phyloP scores from a whole-genome alignment of 2,329 filamentous ascomycete genomes.

The Aureobasidium sp. region DNA sequence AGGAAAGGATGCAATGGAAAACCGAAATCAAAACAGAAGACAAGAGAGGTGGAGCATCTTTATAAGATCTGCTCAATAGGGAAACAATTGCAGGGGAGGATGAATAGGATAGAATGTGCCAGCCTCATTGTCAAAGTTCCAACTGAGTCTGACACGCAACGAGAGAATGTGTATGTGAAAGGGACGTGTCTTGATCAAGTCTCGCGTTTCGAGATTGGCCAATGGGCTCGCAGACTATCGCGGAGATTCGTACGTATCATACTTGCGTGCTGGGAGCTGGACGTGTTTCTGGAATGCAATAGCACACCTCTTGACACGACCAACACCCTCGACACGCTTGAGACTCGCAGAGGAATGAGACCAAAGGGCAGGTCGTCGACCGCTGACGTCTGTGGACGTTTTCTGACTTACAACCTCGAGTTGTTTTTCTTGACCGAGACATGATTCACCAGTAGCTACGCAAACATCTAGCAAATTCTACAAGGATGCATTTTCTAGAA shows the following conservation, averaged over 20 bases:
- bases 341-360: background rate
- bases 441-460: background rate
- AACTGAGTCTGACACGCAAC: background rate
- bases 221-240: background rate
- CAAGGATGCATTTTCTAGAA: background rate
- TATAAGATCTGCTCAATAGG: conserved; percentile 1
- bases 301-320: background rate
- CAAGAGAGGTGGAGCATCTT: background rate
- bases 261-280: background rate
- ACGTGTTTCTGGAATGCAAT: conserved; percentile 2
- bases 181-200: background rate
- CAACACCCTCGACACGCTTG: background rate
- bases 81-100: background rate
- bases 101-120: background rate
- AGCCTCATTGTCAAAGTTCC: conserved; percentile 8
- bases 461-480: background rate
- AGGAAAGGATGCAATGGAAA: background rate
- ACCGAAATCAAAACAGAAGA: background rate
- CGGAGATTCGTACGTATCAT: background rate
- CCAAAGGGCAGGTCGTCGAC: background rate
- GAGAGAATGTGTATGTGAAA: background rate
- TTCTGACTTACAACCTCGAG: background rate
- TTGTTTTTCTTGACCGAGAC: background rate
- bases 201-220: background rate
- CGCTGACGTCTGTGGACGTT: background rate